These are phyloP conservation scores for Dacryopinax primogenitus DNA, from an alignment of 768 basidiomycete species.

Conservation along the genomic window DNA sequence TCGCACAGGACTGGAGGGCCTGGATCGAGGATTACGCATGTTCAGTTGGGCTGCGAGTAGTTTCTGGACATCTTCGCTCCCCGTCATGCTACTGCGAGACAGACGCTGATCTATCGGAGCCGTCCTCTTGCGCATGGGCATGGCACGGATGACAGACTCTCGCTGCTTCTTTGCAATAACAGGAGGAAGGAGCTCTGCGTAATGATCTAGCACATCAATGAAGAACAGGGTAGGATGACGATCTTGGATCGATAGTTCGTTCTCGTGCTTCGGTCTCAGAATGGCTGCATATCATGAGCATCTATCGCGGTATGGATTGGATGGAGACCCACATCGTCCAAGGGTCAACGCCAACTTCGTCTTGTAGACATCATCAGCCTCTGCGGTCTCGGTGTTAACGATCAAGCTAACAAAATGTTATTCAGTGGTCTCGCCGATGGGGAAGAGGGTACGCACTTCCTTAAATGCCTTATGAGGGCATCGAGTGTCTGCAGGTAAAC, in stretches of 20 bases:
- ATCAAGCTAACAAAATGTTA: slow-evolving; percentile 43
- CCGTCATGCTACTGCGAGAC: slow-evolving; percentile 62
- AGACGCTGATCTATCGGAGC: slow-evolving; percentile 79
- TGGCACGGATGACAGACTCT: slow-evolving; percentile 45
- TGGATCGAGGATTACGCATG: slow-evolving; percentile 44
- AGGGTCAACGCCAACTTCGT: slow-evolving; percentile 79
- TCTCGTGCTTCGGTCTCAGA: slow-evolving; percentile 69
- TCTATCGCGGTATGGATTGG: not conserved
- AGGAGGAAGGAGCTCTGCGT: slow-evolving; percentile 60
- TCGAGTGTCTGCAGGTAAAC: slow-evolving; percentile 74
- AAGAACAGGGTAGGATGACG: slow-evolving; percentile 74
- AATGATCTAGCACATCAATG: slow-evolving; percentile 69
- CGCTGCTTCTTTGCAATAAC: slow-evolving; percentile 74
- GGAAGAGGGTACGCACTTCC: slow-evolving; percentile 36
- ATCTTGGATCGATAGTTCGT: slow-evolving; percentile 78
- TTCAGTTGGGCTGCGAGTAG: slow-evolving; percentile 43
- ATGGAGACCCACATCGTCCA: slow-evolving; percentile 55
- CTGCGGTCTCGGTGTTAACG: slow-evolving; percentile 49
- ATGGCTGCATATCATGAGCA: slow-evolving; percentile 39
- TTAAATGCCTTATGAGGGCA: slow-evolving; percentile 62
- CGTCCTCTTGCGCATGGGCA: slow-evolving; percentile 70
- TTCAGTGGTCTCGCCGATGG: slow-evolving; percentile 7
- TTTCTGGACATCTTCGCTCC: slow-evolving; percentile 55
- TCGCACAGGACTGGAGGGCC: slow-evolving; percentile 11
- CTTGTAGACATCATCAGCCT: slow-evolving; percentile 64